Base-by-base conservation (phyloP, 371 early-diverging fungal genomes). In the Umbelopsis sp. region DNA sequence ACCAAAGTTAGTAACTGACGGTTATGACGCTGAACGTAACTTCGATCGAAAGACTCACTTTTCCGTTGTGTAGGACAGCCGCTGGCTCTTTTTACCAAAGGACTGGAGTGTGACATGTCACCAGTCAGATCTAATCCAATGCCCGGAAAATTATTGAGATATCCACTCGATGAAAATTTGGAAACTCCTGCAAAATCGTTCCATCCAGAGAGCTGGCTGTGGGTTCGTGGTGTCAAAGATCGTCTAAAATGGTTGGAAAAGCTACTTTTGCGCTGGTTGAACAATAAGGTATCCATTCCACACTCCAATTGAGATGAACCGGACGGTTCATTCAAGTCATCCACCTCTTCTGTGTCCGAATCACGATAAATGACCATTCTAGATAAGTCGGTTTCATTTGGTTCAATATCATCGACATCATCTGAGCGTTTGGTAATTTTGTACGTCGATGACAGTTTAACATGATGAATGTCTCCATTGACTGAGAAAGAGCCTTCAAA, bases 331-430 rank as follows among this genome's bases (percentile, higher is more conserved):
- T 32, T 32, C n/a, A 57, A 35, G 7, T 14, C 29, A 18, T 57
- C 29, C 11, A 57, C 57, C 32, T 37, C 41, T 69, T 46, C 20
- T 20, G 73, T 72, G 73, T 91, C 91, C 0, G 91, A 89, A 64
- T 88, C 87, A 25, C 91, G 86, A 76, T 88, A 93, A 29, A 92
- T 86, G 10, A 92, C 80, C 74, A 89, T 86, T 50, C 77, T 74
- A 18, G 84, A 67, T 25, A 63, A 45, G n/a, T 48, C 72, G 41
- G 63, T 20, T n/a, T 16, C 57, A 35, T 57, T 7, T 4, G 57
- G 3, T 29, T 63, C 16, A 9, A 37, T 12, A 0, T 76, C 76
- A 4, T 69, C 52, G 18, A 89, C 86, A 72, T 93, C 94, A 3
- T 76, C 82, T 11, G 76, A 64, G 7, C 84, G 78, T 71, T 87